Percentiles rank a stretch among this genome's conserved stretches.
Conservation (phyloP, 176 grass and related monocot genomes). For the Triticum monococcum region DNA sequence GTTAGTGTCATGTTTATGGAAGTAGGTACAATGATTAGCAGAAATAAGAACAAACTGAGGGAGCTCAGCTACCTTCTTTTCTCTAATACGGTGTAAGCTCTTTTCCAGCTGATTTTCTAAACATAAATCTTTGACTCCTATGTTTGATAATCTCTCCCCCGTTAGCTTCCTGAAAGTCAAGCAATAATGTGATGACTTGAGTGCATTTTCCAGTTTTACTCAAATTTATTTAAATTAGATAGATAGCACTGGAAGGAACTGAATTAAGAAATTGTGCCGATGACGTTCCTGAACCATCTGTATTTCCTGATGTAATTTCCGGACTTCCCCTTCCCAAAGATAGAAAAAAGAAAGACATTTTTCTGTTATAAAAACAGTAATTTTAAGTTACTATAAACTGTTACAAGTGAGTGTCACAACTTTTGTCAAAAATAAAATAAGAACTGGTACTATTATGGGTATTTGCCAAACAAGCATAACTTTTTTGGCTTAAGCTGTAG, state of each 20-base stretch:
- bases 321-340: too few relatives aligned
- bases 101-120: not conserved
- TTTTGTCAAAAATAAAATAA: too few relatives aligned
- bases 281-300: too few relatives aligned
- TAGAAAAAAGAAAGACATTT: too few relatives aligned
- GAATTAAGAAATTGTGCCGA: too few relatives aligned
- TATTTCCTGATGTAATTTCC: too few relatives aligned
- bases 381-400: too few relatives aligned
- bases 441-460: too few relatives aligned
- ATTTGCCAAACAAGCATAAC: too few relatives aligned
- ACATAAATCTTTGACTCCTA: not conserved
- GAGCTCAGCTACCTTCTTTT: not conserved
- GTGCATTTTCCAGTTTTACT: not conserved
- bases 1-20: not conserved
- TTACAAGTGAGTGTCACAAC: too few relatives aligned
- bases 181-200: not conserved
- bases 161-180: not conserved
- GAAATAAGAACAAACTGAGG: not conserved
- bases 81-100: not conserved
- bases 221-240: not conserved
- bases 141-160: not conserved
- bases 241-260: not conserved
- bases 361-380: too few relatives aligned
- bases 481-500: too few relatives aligned
- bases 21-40: not conserved